Evolutionary conservation across 495 filamentous ascomycete species (phyloP), one percentile per base, ranked within the genome.

Genomic region (Cetradonia linearis): DNA sequence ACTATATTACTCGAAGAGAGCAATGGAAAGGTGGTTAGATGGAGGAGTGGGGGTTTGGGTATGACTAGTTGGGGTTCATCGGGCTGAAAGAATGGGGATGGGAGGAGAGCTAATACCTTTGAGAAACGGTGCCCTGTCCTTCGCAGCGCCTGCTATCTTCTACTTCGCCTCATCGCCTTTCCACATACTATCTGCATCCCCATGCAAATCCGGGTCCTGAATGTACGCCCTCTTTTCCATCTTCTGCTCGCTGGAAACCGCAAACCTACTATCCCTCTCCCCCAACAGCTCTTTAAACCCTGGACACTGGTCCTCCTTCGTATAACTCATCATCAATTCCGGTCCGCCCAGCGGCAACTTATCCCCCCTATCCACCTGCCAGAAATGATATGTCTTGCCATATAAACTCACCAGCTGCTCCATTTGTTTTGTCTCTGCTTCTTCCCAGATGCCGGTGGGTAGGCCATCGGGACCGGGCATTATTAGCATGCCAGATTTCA

Each of bases 301-400:
- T 9, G 74, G 67, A 25, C 85, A 71, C 68, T 83, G 83, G 14
- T 76, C 79, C 38, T 78, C 71, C 5, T 73, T 70, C 14, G 80
- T 84, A 67, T 85, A 86, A 68, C 86, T 91, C 44, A 78, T 82
- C 89, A 93, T 92, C 63, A 95, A 72, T 73, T 86, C 72, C 61
- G 89, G 87, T 70, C 75, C 73, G 0, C 89, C 89, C 58, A 93
- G 67, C 25, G 89, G 88, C 64, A 95, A 64, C 63, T 79, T 68
- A 67, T 93, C 81, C 7, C 91, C 89, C n/a, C 82, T 74, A 69
- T 94, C 88, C 31, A 85, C 79, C 77, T 94, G 88, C 90, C 90
- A 95, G 55, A 93, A 74, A 67, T 91, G 90, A 72, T 85, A 95
- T n/a, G 85, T 82, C 71, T 95, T 94, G n/a, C 89, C 90, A 63